Percentiles rank a stretch among this genome's conserved stretches.
Conservation (phyloP, 176 grass and related monocot genomes). For the Zea luxurians region DNA sequence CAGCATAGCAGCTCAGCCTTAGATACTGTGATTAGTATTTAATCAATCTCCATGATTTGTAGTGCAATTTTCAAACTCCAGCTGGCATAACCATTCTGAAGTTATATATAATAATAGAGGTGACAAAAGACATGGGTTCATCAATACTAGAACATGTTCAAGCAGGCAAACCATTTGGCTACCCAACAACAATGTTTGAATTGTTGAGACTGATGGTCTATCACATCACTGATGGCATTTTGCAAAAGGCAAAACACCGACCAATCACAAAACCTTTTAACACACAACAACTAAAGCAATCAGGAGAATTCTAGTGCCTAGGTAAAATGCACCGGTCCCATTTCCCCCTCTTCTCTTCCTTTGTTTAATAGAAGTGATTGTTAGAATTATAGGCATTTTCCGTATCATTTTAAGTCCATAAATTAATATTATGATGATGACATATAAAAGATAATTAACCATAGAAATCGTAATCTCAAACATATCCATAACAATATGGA, state of each 20-base stretch:
- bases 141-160: background rate
- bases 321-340: background rate
- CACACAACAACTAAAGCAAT: background rate
- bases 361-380: background rate
- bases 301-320: background rate
- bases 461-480: too few relatives aligned
- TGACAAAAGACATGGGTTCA: background rate
- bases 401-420: too few relatives aligned
- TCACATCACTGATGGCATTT: background rate
- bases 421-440: too few relatives aligned
- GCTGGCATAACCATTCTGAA: background rate
- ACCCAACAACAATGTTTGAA: background rate
- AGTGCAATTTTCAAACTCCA: background rate
- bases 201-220: background rate
- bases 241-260: constrained; percentile 2
- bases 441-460: too few relatives aligned
- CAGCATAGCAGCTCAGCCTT: background rate
- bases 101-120: background rate
- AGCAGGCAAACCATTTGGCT: background rate
- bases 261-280: background rate
- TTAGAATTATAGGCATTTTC: too few relatives aligned
- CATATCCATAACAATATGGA: too few relatives aligned
- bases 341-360: background rate
- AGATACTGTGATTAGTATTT: too few relatives aligned
- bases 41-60: background rate